These are phyloP conservation scores for Cryphonectria radicalis DNA, from an alignment of 2,329 filamentous ascomycete species.

Conservation along the genomic window DNA sequence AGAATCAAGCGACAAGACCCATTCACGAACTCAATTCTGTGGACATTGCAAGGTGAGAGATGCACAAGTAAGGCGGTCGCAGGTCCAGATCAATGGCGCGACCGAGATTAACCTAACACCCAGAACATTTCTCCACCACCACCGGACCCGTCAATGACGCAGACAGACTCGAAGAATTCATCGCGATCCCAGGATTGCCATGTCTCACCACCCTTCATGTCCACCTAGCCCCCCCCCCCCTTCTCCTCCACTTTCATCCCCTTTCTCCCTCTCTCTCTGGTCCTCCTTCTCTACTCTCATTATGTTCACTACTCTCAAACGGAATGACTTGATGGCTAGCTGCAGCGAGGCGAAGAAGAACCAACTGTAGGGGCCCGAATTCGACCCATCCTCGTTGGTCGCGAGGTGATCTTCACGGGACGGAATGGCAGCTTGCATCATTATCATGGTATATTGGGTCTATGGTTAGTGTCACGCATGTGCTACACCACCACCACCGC, in stretches of 20 bases:
- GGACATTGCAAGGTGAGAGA: not conserved
- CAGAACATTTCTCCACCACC: conserved; percentile 11
- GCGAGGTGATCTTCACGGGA: not conserved
- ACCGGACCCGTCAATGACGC: not conserved
- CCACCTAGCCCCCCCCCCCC: no score
- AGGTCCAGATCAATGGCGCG: not conserved
- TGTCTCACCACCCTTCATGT: not conserved
- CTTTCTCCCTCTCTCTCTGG: not conserved
- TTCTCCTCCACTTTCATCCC: not conserved
- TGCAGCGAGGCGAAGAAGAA: not conserved
- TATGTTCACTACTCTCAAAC: no score
- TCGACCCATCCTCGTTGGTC: not conserved
- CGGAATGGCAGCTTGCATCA: not conserved
- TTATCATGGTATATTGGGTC: not conserved
- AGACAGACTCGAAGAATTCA: not conserved
- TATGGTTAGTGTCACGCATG: not conserved
- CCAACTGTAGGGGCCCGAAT: not conserved
- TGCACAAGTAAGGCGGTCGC: not conserved
- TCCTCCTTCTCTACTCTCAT: no score
- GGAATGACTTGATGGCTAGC: not conserved
- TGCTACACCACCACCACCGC: not conserved
- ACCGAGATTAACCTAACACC: conserved; percentile 5
- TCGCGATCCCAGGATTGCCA: conserved; percentile 8
- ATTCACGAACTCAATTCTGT: not conserved
- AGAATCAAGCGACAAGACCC: not conserved